Conservation (phyloP, 176 grass and related monocot genomes). For the Phoenix dactylifera region DNA sequence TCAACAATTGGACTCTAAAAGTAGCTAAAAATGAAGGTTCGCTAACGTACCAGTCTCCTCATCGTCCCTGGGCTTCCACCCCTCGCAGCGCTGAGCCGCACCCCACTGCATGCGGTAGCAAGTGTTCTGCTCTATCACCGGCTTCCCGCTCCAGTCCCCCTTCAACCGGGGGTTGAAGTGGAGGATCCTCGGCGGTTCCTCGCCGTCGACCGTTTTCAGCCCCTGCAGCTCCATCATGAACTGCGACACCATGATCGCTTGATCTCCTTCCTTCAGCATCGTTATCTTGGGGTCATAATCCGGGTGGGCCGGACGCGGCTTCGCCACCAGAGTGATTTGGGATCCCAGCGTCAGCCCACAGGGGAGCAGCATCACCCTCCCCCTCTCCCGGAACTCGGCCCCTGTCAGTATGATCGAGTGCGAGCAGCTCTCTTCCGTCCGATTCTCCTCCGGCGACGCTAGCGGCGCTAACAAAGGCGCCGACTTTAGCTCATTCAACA, state of each 20-base stretch:
- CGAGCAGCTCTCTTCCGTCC: slow-evolving; percentile 28
- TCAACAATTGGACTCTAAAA: too few relatives aligned
- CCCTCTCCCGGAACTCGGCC: slow-evolving; percentile 13
- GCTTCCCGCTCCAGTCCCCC: slow-evolving; percentile 71
- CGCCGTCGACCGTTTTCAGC: slow-evolving; percentile 75
- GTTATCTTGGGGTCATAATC: slow-evolving; percentile 58
- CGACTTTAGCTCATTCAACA: slow-evolving; percentile 23
- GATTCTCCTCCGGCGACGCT: slow-evolving; percentile 11
- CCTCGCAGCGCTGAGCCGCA: slow-evolving; percentile 59
- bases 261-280: slow-evolving; percentile 31
- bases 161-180: slow-evolving; percentile 92
- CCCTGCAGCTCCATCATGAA: slow-evolving; percentile 93
- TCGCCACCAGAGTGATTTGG: slow-evolving; percentile 82
- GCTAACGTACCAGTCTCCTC: slow-evolving; percentile 70
- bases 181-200: slow-evolving; percentile 83
- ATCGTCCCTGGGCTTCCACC: slow-evolving; percentile 42
- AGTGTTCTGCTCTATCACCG: slow-evolving; percentile 93
- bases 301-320: slow-evolving; percentile 32
- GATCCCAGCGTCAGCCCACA: slow-evolving; percentile 85
- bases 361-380: slow-evolving; percentile 54
- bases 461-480: slow-evolving; percentile 12
- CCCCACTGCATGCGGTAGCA: slow-evolving; percentile 99
- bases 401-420: slow-evolving; percentile 36
- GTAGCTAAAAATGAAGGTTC: slow-evolving; percentile 1
- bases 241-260: slow-evolving; percentile 73